Evolutionary conservation across 306 rosid genomes (phyloP).

Genomic region (Begonia peltatifolia): DNA sequence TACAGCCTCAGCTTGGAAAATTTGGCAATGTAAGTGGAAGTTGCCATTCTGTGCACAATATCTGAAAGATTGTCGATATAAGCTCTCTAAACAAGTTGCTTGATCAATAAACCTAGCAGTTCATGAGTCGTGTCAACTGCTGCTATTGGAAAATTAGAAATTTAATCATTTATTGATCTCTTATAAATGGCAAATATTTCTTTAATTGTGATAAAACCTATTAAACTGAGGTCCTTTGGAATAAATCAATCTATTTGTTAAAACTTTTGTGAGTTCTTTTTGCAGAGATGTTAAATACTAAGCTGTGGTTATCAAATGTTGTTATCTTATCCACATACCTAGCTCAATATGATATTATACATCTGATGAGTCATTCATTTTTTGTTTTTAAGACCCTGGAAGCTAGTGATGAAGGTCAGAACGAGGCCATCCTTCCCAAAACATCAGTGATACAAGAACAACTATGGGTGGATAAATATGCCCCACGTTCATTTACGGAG

Average conservation of each 20-base stretch:
- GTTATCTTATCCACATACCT: not conserved
- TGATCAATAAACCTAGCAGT: not conserved
- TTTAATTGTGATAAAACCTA: no score
- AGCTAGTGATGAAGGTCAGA: constrained; percentile 46
- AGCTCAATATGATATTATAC: not conserved
- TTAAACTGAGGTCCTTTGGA: not conserved
- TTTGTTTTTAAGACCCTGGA: constrained; percentile 36
- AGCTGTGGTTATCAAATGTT: not conserved
- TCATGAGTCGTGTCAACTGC: not conserved
- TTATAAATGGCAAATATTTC: no score
- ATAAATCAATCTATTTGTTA: not conserved
- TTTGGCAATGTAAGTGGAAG: no score
- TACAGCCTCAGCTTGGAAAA: no score
- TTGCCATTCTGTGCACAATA: no score
- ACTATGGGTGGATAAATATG: constrained; percentile 97
- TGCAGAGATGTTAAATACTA: no score
- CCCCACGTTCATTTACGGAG: constrained; percentile 78
- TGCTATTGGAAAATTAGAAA: not conserved
- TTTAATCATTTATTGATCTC: no score
- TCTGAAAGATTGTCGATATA: no score
- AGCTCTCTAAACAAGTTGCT: constrained; percentile 2
- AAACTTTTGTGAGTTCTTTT: no score
- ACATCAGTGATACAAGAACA: constrained; percentile 32
- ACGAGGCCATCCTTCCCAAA: constrained; percentile 37
- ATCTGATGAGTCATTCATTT: constrained; percentile 9